A percentile compares a stretch with the other conserved stretches of the same genome.
phyloP scores from a whole-genome alignment of 225 moss, liverwort and hornwort species.

The Marchantia paleacea region DNA sequence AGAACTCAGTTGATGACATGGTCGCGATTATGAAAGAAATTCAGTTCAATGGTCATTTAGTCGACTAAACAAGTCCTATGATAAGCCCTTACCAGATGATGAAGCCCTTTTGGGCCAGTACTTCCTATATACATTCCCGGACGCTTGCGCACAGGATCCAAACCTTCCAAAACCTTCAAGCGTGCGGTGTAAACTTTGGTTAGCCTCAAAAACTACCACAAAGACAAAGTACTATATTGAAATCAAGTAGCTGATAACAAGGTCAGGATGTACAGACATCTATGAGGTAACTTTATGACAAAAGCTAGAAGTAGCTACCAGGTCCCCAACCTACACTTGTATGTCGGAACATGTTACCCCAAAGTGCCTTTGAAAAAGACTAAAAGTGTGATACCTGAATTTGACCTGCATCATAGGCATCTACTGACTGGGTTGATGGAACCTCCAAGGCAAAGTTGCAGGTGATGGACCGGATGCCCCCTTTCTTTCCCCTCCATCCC shows the following conservation, averaged over 20 bases:
- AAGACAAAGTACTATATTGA: not conserved
- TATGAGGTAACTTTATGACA: not conserved
- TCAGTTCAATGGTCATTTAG: not conserved
- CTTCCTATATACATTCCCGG: constrained; percentile 99
- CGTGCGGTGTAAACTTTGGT: not conserved
- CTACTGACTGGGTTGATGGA: constrained; percentile 61
- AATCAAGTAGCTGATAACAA: not conserved
- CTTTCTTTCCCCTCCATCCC: constrained; percentile 19
- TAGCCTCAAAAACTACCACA: not conserved
- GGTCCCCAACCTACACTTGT: not conserved
- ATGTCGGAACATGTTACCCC: not conserved
- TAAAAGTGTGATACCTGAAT: constrained; percentile 63
- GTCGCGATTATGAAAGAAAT: not conserved
- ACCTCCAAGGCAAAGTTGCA: constrained; percentile 62
- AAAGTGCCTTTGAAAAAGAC: not conserved
- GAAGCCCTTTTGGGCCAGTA: constrained; percentile 85
- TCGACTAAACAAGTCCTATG: not conserved
- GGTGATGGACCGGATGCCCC: constrained; percentile 39
- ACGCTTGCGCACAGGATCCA: constrained; percentile 96
- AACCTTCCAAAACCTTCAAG: constrained; percentile 78
- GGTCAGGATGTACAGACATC: not conserved
- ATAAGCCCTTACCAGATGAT: constrained; percentile 65
- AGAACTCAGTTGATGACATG: not conserved
- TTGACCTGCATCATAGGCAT: constrained; percentile 91
- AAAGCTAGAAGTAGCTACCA: not conserved